Conservation (phyloP, 345 rosid genomes). For the Sonneratia alba region DNA sequence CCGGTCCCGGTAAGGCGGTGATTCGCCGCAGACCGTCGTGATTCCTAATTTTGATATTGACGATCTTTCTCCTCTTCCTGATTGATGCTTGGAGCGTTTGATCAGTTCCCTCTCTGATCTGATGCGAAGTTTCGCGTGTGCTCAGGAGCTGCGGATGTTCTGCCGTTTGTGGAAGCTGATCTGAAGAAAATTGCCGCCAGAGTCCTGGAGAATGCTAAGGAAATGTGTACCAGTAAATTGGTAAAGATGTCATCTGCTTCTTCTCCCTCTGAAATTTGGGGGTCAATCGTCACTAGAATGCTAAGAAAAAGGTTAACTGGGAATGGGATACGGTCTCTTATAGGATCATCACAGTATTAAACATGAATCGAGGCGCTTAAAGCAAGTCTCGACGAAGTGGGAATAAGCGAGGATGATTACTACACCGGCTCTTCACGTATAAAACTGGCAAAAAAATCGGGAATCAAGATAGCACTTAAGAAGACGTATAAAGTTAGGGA, state of each 20-base stretch:
- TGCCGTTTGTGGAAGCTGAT: constrained; percentile 61
- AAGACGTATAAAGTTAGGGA: no score
- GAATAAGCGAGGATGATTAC: no score
- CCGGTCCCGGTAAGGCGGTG: constrained; percentile 56
- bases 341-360: no score
- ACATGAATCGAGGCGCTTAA: no score
- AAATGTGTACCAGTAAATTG: constrained; percentile 41
- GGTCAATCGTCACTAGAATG: not conserved
- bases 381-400: no score
- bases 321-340: no score
- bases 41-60: not conserved
- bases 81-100: not conserved
- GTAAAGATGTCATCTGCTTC: constrained; percentile 20
- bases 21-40: no score
- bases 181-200: constrained; percentile 59
- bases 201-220: constrained; percentile 61
- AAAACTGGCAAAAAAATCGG: no score
- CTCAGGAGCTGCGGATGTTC: constrained; percentile 64
- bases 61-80: not conserved
- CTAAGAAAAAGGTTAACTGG: no score
- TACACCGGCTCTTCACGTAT: no score
- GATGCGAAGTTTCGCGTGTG: not conserved
- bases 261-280: not conserved
- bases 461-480: no score
- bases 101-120: not conserved